phyloP scores from a whole-genome alignment of 441 rosid species.

The Erysimum pusillum region DNA sequence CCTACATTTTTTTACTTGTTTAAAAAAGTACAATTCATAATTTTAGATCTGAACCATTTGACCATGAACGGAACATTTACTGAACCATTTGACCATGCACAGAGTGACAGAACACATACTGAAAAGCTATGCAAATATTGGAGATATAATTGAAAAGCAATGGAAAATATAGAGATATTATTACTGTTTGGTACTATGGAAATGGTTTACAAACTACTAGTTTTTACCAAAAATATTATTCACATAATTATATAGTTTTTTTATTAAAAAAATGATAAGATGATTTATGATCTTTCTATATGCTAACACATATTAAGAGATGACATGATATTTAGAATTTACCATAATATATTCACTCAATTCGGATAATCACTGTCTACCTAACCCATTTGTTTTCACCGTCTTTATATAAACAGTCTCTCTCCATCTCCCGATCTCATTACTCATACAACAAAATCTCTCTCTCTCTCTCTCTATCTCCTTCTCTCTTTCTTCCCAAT shows the following conservation, averaged over 20 bases:
- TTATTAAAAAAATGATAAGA: background rate
- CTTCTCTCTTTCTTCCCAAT: background rate
- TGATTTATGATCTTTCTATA: background rate
- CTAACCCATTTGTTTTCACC: conserved; percentile 43
- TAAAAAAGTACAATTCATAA: background rate
- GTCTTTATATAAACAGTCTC: conserved; percentile 35
- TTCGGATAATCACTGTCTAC: conserved; percentile 42
- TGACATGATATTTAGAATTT: background rate
- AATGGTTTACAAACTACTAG: background rate
- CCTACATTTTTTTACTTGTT: background rate
- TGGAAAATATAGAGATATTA: too few species aligned
- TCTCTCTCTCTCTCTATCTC: conserved; percentile 12
- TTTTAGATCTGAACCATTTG: background rate
- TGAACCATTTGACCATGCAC: background rate
- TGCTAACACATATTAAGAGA: background rate
- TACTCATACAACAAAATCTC: conserved; percentile 14
- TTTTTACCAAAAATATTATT: background rate
- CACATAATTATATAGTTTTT: background rate
- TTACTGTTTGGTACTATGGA: background rate
- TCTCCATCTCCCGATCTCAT: conserved; percentile 31
- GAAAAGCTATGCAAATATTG: background rate
- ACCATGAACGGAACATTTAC: background rate
- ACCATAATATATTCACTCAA: conserved; percentile 2
- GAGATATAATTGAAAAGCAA: background rate
- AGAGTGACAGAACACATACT: background rate